Percentiles rank a stretch among this genome's conserved stretches.
These are phyloP conservation scores for Umbelopsis sp. DNA, from an alignment of 192 early-diverging fungal species.

Conservation along the genomic window DNA sequence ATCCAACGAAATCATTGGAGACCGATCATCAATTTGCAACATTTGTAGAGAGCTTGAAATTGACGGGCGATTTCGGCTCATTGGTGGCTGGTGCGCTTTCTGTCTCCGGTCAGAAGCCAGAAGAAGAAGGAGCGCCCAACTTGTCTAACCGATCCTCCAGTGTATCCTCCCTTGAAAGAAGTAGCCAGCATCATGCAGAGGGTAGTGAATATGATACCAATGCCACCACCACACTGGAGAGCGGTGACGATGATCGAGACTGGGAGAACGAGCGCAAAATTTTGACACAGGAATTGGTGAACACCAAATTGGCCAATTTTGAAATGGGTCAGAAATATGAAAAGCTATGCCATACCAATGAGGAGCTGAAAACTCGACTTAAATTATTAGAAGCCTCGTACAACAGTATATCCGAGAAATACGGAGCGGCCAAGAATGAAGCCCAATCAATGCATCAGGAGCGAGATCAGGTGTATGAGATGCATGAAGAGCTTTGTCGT, in stretches of 20 bases:
- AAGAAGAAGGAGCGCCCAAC: background rate
- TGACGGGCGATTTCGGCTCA: conserved; percentile 38
- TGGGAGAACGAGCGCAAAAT: conserved; percentile 5
- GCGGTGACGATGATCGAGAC: background rate
- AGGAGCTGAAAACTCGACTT: conserved; percentile 28
- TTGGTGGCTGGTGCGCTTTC: conserved; percentile 39
- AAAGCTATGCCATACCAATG: conserved; percentile 35
- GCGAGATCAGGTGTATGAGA: conserved; percentile 26
- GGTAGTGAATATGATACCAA: conserved; percentile 17
- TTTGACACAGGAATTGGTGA: conserved; percentile 40
- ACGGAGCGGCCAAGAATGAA: conserved; percentile 27
- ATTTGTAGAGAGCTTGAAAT: conserved; percentile 31
- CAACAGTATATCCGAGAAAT: conserved; percentile 35
- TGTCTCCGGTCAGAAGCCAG: background rate
- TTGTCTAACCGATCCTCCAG: conserved; percentile 2
- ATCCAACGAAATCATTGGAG: background rate
- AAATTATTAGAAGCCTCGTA: conserved; percentile 29
- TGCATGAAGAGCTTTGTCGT: conserved; percentile 26
- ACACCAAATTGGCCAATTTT: conserved; percentile 44
- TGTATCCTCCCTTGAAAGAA: background rate
- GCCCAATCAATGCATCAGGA: conserved; percentile 37
- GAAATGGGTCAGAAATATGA: conserved; percentile 46
- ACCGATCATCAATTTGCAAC: conserved; percentile 28
- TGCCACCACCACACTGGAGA: background rate
- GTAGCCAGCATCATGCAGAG: conserved; percentile 8